phyloP scores from a whole-genome alignment of 2,329 filamentous ascomycete genomes.

The Paecilomyces formosus region DNA sequence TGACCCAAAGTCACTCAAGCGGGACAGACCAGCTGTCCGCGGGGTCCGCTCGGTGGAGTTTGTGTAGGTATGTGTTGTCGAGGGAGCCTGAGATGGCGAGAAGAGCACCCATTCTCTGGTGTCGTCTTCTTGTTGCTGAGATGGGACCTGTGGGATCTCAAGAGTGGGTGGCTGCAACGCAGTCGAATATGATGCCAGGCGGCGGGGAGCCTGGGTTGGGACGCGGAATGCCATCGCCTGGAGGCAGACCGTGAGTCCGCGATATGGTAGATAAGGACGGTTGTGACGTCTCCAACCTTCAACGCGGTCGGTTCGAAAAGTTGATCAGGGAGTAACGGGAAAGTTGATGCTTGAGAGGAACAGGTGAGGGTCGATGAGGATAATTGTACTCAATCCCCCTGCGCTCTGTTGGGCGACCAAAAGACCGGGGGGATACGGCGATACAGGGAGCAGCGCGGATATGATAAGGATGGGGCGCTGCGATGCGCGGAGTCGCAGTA shows the following conservation, averaged over 20 bases:
- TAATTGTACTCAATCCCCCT: background rate
- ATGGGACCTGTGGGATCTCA: conserved; percentile 17
- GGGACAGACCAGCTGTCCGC: conserved; percentile 63
- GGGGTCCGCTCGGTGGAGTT: conserved; percentile 57
- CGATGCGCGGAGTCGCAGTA: background rate
- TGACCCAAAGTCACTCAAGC: conserved; percentile 73
- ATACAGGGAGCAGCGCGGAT: background rate
- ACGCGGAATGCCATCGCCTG: conserved; percentile 29
- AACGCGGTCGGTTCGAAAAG: background rate
- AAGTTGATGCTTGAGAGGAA: background rate
- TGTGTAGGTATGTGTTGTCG: conserved; percentile 60
- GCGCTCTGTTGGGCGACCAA: background rate
- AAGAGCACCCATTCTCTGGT: conserved; percentile 96
- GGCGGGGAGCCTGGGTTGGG: conserved; percentile 27
- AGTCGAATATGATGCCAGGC: conserved; percentile 25
- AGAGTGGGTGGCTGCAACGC: conserved; percentile 18
- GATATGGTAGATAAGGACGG: background rate
- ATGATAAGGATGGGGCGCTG: background rate
- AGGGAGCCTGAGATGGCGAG: conserved; percentile 61
- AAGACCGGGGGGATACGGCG: background rate
- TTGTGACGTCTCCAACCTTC: background rate
- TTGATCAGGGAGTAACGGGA: background rate
- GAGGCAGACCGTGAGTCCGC: background rate
- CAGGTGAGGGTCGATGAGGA: background rate
- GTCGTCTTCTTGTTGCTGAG: conserved; percentile 51